phyloP scores from a whole-genome alignment of 2,329 filamentous ascomycete genomes.

The Pezicula radicicola region DNA sequence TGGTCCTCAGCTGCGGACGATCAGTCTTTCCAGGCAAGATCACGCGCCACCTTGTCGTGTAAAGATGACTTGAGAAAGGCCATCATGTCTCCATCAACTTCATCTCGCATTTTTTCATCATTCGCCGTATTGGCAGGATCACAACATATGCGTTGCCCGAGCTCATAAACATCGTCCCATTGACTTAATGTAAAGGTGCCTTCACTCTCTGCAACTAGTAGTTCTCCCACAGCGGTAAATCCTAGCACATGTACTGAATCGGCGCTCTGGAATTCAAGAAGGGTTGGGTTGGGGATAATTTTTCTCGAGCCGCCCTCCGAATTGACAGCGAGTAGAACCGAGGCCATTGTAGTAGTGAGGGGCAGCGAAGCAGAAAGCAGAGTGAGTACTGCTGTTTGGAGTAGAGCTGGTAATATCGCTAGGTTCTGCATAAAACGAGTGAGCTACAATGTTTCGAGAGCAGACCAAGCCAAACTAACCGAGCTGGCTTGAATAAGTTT shows the following conservation, averaged over 20 bases:
- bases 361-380: slow-evolving; percentile 82
- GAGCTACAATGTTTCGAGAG: slow-evolving; percentile 7
- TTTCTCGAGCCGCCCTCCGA: slow-evolving; percentile 35
- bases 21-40: slow-evolving; percentile 53
- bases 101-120: slow-evolving; percentile 23
- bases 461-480: slow-evolving; percentile 36
- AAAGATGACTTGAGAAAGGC: slow-evolving; percentile 61
- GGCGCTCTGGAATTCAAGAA: slow-evolving; percentile 58
- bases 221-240: slow-evolving; percentile 70
- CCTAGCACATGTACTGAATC: slow-evolving; percentile 78
- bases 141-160: slow-evolving; percentile 65
- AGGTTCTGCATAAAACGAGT: slow-evolving; percentile 56
- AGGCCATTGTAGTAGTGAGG: slow-evolving; percentile 68
- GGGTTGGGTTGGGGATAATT: slow-evolving; percentile 58
- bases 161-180: slow-evolving; percentile 69
- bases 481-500: slow-evolving; percentile 58
- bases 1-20: not conserved
- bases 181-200: slow-evolving; percentile 72
- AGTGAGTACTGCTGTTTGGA: slow-evolving; percentile 76
- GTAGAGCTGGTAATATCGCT: slow-evolving; percentile 72
- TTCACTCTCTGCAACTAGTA: slow-evolving; percentile 79
- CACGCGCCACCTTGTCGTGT: slow-evolving; percentile 50
- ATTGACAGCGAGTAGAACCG: slow-evolving; percentile 60
- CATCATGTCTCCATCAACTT: slow-evolving; percentile 48
- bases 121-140: slow-evolving; percentile 28